A percentile compares a stretch with the other conserved stretches of the same genome.
phyloP scores from a whole-genome alignment of 116 monocot species.

The Dioscorea cayenensis region DNA sequence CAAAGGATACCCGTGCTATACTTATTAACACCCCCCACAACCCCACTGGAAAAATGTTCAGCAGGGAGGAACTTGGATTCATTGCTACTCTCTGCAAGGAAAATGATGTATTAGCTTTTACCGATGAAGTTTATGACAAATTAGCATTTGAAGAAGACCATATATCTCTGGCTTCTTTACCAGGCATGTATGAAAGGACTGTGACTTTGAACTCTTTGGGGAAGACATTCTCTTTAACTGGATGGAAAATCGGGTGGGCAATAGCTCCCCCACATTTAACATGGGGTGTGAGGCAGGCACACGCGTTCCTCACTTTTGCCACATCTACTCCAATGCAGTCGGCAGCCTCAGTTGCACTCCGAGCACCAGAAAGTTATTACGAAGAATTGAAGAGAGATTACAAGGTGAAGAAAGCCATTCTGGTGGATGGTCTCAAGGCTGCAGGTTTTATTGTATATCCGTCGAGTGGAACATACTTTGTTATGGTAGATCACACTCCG shows the following conservation, averaged over 20 bases:
- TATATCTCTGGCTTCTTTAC: slow-evolving; percentile 73
- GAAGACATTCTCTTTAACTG: slow-evolving; percentile 95
- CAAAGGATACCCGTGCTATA: slow-evolving; percentile 71
- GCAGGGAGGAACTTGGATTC: slow-evolving; percentile 62
- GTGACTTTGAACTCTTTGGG: slow-evolving; percentile 99
- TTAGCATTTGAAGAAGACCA: slow-evolving; percentile 79
- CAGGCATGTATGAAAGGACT: slow-evolving; percentile 83
- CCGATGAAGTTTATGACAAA: slow-evolving; percentile 98
- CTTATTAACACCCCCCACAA: slow-evolving; percentile 95
- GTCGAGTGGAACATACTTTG: slow-evolving; percentile 91
- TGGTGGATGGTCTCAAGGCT: slow-evolving; percentile 78
- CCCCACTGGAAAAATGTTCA: slow-evolving; percentile 97
- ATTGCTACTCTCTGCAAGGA: slow-evolving; percentile 80
- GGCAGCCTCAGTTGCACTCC: slow-evolving; percentile 72
- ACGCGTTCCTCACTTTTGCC: slow-evolving; percentile 85
- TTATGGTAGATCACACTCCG: slow-evolving; percentile 89
- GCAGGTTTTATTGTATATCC: slow-evolving; percentile 81
- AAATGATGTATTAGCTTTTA: slow-evolving; percentile 73
- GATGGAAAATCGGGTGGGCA: slow-evolving; percentile 99
- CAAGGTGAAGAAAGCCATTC: slow-evolving; percentile 63
- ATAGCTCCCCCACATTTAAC: slow-evolving; percentile 69
- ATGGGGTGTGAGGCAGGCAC: slow-evolving; percentile 93
- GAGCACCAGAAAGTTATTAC: slow-evolving; percentile 69
- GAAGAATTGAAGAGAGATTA: slow-evolving; percentile 79
- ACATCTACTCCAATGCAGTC: slow-evolving; percentile 94